Conservation (phyloP, 2,329 filamentous ascomycete species). For the Fusarium tuaranense region DNA sequence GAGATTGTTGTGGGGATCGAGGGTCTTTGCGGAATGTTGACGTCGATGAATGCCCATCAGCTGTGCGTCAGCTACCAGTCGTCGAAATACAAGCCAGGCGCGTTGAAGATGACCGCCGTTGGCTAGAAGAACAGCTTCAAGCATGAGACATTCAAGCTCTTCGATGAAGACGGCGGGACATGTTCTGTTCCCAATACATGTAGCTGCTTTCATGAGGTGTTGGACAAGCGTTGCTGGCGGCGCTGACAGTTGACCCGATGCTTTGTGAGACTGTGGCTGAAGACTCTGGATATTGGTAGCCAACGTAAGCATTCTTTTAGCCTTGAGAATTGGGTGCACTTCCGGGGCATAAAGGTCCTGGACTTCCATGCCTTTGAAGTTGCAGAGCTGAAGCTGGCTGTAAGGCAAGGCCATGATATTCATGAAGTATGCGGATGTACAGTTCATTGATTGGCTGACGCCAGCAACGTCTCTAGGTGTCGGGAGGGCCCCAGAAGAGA, state of each 20-base stretch:
- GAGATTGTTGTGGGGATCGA: background rate
- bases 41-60: conserved; percentile 44
- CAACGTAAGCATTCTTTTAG: background rate
- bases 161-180: background rate
- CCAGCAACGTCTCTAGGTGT: background rate
- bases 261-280: background rate
- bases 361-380: background rate
- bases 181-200: background rate
- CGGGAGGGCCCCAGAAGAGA: background rate
- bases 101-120: conserved; percentile 64
- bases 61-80: conserved; percentile 62
- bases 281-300: background rate
- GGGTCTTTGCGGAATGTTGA: background rate
- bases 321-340: background rate
- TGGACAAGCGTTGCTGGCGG: background rate
- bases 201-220: background rate
- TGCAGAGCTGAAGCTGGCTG: background rate
- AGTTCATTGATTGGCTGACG: background rate
- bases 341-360: background rate
- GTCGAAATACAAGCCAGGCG: conserved; percentile 62
- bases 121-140: conserved; percentile 51
- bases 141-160: background rate
- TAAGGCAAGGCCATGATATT: background rate
- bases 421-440: background rate
- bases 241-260: background rate